Evolutionary conservation across 2,329 filamentous ascomycete species (phyloP).

Genomic region (Canariomyces notabilis): DNA sequence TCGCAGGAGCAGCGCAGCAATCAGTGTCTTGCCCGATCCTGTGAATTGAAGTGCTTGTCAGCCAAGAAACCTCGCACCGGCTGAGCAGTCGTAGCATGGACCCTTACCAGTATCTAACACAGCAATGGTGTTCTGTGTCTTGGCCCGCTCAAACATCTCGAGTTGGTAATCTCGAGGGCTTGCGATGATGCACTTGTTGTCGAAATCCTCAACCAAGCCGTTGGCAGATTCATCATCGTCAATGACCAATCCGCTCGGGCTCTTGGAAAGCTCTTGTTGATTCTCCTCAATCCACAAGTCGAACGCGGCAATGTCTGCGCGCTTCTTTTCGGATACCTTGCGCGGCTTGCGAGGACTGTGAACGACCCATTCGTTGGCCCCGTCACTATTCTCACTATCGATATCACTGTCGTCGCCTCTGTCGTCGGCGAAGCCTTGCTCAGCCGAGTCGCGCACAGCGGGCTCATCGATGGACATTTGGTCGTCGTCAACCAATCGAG

Average conservation of each 20-base stretch:
- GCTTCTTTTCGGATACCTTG: conserved; percentile 43
- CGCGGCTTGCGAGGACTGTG: conserved; percentile 30
- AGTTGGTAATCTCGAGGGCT: conserved; percentile 85
- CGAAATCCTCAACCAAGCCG: conserved; percentile 33
- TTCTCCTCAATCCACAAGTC: conserved; percentile 38
- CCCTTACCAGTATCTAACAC: conserved; percentile 77
- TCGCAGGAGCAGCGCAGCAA: conserved; percentile 78
- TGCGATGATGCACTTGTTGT: conserved; percentile 57
- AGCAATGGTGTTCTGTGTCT: conserved; percentile 79
- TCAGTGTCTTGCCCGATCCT: conserved; percentile 94
- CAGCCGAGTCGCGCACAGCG: neutral
- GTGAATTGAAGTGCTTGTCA: conserved; percentile 17
- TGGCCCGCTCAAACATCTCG: conserved; percentile 85
- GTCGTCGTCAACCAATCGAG: neutral
- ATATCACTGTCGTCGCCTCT: conserved; percentile 3
- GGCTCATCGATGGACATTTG: conserved; percentile 7
- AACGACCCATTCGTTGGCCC: conserved; percentile 23
- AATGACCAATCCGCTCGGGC: conserved; percentile 23
- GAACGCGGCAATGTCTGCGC: conserved; percentile 47
- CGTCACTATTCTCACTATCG: conserved; percentile 22
- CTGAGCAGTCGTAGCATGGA: neutral
- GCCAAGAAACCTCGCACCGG: conserved; percentile 1
- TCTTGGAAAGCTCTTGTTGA: conserved; percentile 33
- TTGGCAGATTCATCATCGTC: conserved; percentile 30
- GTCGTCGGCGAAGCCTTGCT: neutral